A percentile compares a stretch with the other conserved stretches of the same genome.
These are phyloP conservation scores for Cordyceps tenuipes DNA, from an alignment of 2,329 filamentous ascomycete species.

Conservation along the genomic window DNA sequence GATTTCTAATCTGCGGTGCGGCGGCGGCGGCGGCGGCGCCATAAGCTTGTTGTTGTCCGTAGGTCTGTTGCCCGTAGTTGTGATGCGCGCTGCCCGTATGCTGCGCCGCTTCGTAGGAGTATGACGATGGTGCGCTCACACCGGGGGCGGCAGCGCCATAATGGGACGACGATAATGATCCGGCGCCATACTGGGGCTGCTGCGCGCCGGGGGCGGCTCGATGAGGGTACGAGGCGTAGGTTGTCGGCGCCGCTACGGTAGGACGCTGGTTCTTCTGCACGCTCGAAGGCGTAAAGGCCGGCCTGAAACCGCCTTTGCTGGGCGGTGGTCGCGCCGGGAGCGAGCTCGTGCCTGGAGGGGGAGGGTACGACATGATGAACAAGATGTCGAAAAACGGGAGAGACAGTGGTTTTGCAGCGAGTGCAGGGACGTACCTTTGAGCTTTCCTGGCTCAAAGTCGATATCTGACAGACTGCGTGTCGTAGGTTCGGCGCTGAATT, in stretches of 20 bases:
- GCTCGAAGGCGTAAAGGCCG: slow-evolving; percentile 40
- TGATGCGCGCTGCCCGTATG: slow-evolving; percentile 20
- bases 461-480: not conserved
- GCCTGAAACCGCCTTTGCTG: slow-evolving; percentile 30
- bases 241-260: slow-evolving; percentile 1
- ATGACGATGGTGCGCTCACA: slow-evolving; percentile 27
- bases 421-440: slow-evolving; percentile 12
- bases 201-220: slow-evolving; percentile 3
- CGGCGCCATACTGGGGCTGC: slow-evolving; percentile 7
- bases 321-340: slow-evolving; percentile 73
- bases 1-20: slow-evolving; percentile 67
- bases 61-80: slow-evolving; percentile 29
- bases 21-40: slow-evolving; percentile 26
- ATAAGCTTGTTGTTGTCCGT: slow-evolving; percentile 27
- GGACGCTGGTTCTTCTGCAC: slow-evolving; percentile 15
- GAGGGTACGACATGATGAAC: slow-evolving; percentile 80
- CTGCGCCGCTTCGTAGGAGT: slow-evolving; percentile 21
- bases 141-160: slow-evolving; percentile 16
- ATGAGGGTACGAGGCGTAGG: slow-evolving; percentile 10
- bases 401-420: slow-evolving; percentile 11
- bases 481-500: not conserved
- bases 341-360: slow-evolving; percentile 61
- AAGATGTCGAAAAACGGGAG: slow-evolving; percentile 19
- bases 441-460: slow-evolving; percentile 4
- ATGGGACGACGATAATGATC: not conserved